phyloP scores from a whole-genome alignment of 169 alveolate genomes.

The Theileria parva region DNA sequence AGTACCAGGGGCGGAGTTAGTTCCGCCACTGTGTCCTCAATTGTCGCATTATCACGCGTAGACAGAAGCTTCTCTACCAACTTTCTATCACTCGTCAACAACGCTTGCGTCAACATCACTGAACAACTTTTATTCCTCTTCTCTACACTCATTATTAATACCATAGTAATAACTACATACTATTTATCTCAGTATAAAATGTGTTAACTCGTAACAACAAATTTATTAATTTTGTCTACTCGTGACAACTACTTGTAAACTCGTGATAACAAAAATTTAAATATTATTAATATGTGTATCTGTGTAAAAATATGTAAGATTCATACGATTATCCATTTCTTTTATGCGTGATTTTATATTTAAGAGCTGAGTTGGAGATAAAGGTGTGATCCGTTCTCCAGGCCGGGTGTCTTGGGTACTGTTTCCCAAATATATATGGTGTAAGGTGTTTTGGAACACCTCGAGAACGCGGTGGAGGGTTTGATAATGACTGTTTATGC shows the following conservation, averaged over 20 bases:
- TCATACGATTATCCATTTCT: slow-evolving; percentile 32
- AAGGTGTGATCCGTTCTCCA: slow-evolving; percentile 68
- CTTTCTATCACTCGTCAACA: slow-evolving; percentile 54
- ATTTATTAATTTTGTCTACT: too few relatives aligned
- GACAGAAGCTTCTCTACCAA: slow-evolving; percentile 49
- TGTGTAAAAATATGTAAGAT: too few relatives aligned
- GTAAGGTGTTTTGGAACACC: slow-evolving; percentile 83
- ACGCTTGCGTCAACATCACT: slow-evolving; percentile 61
- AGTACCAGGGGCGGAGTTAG: slow-evolving; percentile 62
- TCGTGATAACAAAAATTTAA: too few relatives aligned
- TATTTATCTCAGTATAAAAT: too few relatives aligned
- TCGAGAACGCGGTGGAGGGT: slow-evolving; percentile 83
- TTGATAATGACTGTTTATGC: slow-evolving; percentile 82
- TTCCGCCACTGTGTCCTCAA: slow-evolving; percentile 58
- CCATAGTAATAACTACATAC: neutral
- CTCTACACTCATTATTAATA: neutral
- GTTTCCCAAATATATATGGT: slow-evolving; percentile 81
- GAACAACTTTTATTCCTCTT: slow-evolving; percentile 36
- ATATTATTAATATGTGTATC: too few relatives aligned
- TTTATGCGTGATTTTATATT: slow-evolving; percentile 48
- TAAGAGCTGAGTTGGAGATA: slow-evolving; percentile 32
- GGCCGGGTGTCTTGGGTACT: slow-evolving; percentile 78
- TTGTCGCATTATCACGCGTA: slow-evolving; percentile 38
- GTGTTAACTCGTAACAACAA: too few relatives aligned
- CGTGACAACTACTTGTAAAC: too few relatives aligned